These are phyloP conservation scores for Collybiopsis confluens DNA, from an alignment of 768 basidiomycete species.

Conservation along the genomic window DNA sequence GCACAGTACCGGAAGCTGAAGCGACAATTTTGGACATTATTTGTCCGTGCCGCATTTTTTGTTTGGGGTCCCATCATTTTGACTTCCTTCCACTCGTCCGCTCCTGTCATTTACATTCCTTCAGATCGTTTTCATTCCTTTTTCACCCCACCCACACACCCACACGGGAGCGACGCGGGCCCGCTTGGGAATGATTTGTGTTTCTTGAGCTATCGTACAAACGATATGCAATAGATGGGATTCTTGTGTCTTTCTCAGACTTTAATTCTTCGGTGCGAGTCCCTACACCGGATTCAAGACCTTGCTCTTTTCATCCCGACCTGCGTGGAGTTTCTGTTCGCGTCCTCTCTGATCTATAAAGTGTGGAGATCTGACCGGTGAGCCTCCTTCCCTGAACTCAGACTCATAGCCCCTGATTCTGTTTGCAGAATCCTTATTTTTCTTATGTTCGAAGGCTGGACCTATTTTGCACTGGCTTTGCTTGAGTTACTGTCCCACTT, in stretches of 20 bases:
- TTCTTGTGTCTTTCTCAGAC: slow-evolving; percentile 67
- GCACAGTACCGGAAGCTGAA: too few species aligned
- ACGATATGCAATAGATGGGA: slow-evolving; percentile 28
- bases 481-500: slow-evolving; percentile 59
- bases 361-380: slow-evolving; percentile 48
- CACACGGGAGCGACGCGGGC: neutral
- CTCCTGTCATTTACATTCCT: slow-evolving; percentile 7
- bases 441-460: slow-evolving; percentile 57
- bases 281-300: slow-evolving; percentile 43
- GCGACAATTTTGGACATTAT: too few species aligned
- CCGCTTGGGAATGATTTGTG: slow-evolving; percentile 1
- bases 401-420: slow-evolving; percentile 7
- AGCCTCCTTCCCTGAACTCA: too few species aligned
- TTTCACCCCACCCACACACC: neutral
- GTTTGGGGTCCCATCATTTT: neutral
- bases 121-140: neutral
- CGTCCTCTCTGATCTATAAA: slow-evolving; percentile 45
- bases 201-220: neutral
- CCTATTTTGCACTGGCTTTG: slow-evolving; percentile 55
- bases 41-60: too few species aligned
- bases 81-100: neutral
- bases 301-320: slow-evolving; percentile 57
- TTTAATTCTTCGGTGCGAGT: slow-evolving; percentile 66
- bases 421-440: slow-evolving; percentile 48
- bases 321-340: slow-evolving; percentile 57